A percentile compares a stretch with the other conserved stretches of the same genome.
Evolutionary conservation across 2,329 filamentous ascomycete species (phyloP).

Genomic region (Diaporthe sp.): DNA sequence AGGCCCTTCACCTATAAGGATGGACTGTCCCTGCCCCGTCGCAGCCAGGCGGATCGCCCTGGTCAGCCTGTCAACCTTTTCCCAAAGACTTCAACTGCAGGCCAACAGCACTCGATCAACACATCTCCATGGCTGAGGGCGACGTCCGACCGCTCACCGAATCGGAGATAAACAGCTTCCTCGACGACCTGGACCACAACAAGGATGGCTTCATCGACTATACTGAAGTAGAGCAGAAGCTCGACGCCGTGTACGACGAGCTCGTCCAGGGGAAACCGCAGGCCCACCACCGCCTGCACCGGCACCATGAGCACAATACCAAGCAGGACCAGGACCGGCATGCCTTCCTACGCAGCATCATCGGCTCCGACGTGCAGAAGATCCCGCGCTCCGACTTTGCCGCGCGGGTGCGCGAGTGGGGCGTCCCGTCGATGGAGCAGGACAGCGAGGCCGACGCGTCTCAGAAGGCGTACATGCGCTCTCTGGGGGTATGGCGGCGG

Average conservation of each 20-base stretch:
- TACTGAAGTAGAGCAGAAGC: conserved; percentile 64
- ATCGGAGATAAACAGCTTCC: conserved; percentile 65
- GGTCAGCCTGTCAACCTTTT: not conserved
- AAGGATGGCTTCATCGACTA: conserved; percentile 67
- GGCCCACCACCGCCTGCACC: conserved; percentile 59
- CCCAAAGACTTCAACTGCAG: not conserved
- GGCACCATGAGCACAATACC: conserved; percentile 45
- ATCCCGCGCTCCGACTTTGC: conserved; percentile 64
- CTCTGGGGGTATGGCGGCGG: conserved; percentile 60
- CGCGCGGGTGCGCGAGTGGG: conserved; percentile 59
- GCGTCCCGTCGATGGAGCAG: conserved; percentile 42
- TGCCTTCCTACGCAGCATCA: conserved; percentile 64
- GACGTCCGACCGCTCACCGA: conserved; percentile 57
- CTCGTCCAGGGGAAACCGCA: conserved; percentile 58
- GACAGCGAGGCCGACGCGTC: conserved; percentile 52
- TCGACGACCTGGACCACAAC: conserved; percentile 67
- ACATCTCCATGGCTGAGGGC: conserved; percentile 5
- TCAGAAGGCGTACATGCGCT: conserved; percentile 63
- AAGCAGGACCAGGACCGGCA: conserved; percentile 60
- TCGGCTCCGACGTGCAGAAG: conserved; percentile 57
- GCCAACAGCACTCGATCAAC: not conserved
- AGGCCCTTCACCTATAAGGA: not conserved
- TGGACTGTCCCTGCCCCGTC: not conserved
- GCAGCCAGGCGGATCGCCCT: not conserved
- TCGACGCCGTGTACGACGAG: conserved; percentile 66